phyloP scores from a whole-genome alignment of 2,329 filamentous ascomycete genomes.

The Pseudogymnoascus sp. region DNA sequence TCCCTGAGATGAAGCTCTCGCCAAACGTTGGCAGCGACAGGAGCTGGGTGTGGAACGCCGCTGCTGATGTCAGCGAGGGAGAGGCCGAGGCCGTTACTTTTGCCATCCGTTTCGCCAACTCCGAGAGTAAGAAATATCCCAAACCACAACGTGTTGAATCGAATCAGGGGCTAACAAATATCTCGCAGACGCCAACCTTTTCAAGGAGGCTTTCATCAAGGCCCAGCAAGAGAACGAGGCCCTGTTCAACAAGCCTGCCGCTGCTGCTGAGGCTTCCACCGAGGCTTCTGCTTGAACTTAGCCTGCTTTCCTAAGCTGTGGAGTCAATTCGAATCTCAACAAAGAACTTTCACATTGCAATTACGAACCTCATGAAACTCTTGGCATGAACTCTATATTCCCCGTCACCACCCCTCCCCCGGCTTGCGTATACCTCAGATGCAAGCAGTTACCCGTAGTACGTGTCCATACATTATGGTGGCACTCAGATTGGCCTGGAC shows the following conservation, averaged over 20 bases:
- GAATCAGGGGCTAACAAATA: constrained; percentile 28
- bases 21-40: constrained; percentile 97
- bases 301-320: constrained; percentile 2
- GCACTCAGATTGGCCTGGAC: constrained; percentile 9
- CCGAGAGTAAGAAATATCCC: constrained; percentile 65
- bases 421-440: neutral
- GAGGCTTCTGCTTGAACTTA: constrained; percentile 7
- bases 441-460: constrained; percentile 7
- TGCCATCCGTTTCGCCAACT: constrained; percentile 95
- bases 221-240: constrained; percentile 94
- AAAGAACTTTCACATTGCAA: constrained; percentile 13
- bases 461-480: constrained; percentile 10
- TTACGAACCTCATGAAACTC: constrained; percentile 16
- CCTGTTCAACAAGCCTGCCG: constrained; percentile 57
- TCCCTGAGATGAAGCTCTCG: constrained; percentile 97
- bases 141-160: neutral
- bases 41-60: constrained; percentile 98
- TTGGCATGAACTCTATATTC: constrained; percentile 11
- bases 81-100: constrained; percentile 94
- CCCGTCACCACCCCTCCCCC: neutral
- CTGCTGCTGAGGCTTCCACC: constrained; percentile 18
- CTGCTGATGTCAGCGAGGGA: constrained; percentile 95
- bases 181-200: constrained; percentile 76
- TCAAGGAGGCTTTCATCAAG: constrained; percentile 97
- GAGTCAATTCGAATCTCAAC: constrained; percentile 7